A percentile compares a stretch with the other conserved stretches of the same genome.
Evolutionary conservation across 208 protist genomes (phyloP).

Genomic region (Angomonas deanei): DNA sequence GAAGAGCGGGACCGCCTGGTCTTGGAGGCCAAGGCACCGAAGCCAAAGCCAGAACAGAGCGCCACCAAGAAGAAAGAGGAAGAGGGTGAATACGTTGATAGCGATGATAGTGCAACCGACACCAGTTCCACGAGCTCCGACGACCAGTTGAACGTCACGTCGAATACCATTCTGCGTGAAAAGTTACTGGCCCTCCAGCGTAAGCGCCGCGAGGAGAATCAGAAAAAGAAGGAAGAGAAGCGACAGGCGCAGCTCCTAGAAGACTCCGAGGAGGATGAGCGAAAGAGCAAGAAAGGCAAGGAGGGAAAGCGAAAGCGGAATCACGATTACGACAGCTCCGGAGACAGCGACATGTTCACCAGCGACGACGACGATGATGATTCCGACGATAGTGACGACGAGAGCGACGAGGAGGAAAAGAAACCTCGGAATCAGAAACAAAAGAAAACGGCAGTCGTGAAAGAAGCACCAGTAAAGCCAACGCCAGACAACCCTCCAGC

Average conservation of each 20-base stretch:
- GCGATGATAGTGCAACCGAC: background rate
- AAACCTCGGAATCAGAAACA: background rate
- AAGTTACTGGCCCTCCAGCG: background rate
- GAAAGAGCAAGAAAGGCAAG: slow-evolving; percentile 8
- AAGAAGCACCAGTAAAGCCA: background rate
- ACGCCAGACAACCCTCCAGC: background rate
- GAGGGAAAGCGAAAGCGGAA: background rate
- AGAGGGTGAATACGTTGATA: background rate
- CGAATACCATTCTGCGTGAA: background rate
- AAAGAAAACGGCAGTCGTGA: background rate
- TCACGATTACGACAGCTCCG: background rate
- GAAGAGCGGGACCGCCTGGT: slow-evolving; percentile 1
- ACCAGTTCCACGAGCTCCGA: background rate
- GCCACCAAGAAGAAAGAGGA: background rate
- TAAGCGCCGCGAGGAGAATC: background rate
- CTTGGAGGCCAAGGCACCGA: no score
- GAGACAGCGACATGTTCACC: background rate
- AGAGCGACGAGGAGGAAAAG: background rate
- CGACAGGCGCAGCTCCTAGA: slow-evolving; percentile 14
- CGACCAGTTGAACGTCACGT: background rate
- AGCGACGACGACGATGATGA: background rate
- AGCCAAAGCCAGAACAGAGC: no score
- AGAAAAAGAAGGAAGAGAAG: slow-evolving; percentile 14
- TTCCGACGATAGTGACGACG: background rate
- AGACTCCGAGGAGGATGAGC: slow-evolving; percentile 4